Conservation (phyloP, 192 early-diverging fungal species). For the Coemansia sp. region DNA sequence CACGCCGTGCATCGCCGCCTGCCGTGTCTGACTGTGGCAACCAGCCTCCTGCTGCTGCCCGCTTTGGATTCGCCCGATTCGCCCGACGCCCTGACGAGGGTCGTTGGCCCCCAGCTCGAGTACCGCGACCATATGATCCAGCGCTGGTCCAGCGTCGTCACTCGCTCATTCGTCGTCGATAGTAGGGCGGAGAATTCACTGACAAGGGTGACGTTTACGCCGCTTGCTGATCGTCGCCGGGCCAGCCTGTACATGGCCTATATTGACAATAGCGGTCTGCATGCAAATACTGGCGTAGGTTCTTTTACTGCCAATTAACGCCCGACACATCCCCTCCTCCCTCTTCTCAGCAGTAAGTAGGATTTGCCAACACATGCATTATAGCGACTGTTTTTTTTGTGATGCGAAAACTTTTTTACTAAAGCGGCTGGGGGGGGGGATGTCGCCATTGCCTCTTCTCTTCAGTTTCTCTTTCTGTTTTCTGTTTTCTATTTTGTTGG, state of each 20-base stretch:
- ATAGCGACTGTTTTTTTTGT: not conserved
- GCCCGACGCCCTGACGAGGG: not conserved
- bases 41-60: constrained; percentile 28
- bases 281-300: not conserved
- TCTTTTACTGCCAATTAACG: not conserved
- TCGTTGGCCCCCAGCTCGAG: not conserved
- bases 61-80: constrained; percentile 10
- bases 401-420: constrained; percentile 1
- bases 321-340: not conserved
- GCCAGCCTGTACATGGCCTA: not conserved
- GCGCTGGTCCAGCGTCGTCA: constrained; percentile 29
- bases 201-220: constrained; percentile 9
- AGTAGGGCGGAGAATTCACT: not conserved
- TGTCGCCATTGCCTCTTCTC: not conserved
- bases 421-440: not conserved
- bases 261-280: constrained; percentile 7
- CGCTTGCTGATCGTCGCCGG: not conserved
- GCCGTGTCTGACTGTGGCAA: constrained; percentile 23
- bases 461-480: not conserved
- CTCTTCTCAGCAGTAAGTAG: not conserved
- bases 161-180: constrained; percentile 34
- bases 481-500: not conserved
- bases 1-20: constrained; percentile 11
- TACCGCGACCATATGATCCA: constrained; percentile 47
- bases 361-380: not conserved